phyloP scores from a whole-genome alignment of 805 yeast species.

The Saccharomyces kudriavzevii region DNA sequence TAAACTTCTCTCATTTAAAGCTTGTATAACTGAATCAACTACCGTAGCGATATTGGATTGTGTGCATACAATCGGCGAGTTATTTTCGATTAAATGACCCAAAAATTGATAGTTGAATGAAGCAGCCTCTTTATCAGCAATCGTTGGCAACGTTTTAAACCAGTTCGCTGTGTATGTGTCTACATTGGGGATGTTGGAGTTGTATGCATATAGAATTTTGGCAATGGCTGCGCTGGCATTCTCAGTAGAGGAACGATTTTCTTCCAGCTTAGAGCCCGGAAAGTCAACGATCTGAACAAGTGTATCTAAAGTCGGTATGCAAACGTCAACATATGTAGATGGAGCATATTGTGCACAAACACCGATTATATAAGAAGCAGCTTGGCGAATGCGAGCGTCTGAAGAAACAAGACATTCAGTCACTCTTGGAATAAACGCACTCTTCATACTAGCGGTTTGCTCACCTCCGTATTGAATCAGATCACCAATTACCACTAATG shows the following conservation, averaged over 20 bases:
- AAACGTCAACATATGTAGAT: conserved; percentile 48
- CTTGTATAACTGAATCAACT: conserved; percentile 65
- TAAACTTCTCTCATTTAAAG: conserved; percentile 58
- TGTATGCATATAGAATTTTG: conserved; percentile 62
- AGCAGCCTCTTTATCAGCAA: conserved; percentile 83
- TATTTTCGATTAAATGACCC: conserved; percentile 57
- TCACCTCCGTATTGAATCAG: conserved; percentile 73
- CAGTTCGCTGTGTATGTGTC: conserved; percentile 62
- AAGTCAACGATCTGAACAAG: conserved; percentile 63
- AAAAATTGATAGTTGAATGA: conserved; percentile 72
- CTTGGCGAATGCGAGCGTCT: conserved; percentile 73
- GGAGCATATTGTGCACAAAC: conserved; percentile 81
- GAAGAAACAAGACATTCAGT: conserved; percentile 60
- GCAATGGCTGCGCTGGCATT: conserved; percentile 77
- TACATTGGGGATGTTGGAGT: conserved; percentile 50
- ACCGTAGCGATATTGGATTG: conserved; percentile 46
- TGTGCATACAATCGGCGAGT: conserved; percentile 50
- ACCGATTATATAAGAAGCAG: conserved; percentile 79
- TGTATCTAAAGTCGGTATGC: conserved; percentile 63
- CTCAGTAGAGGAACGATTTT: conserved; percentile 80
- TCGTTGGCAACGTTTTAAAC: conserved; percentile 74
- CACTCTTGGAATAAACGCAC: conserved; percentile 52
- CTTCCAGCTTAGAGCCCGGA: conserved; percentile 81
- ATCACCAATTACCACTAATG: conserved; percentile 73
- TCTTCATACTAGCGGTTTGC: conserved; percentile 54